Evolutionary conservation across 2,329 filamentous ascomycete genomes (phyloP), one percentile per base, ranked within the genome.

Genomic region (Coniochaeta sp.): DNA sequence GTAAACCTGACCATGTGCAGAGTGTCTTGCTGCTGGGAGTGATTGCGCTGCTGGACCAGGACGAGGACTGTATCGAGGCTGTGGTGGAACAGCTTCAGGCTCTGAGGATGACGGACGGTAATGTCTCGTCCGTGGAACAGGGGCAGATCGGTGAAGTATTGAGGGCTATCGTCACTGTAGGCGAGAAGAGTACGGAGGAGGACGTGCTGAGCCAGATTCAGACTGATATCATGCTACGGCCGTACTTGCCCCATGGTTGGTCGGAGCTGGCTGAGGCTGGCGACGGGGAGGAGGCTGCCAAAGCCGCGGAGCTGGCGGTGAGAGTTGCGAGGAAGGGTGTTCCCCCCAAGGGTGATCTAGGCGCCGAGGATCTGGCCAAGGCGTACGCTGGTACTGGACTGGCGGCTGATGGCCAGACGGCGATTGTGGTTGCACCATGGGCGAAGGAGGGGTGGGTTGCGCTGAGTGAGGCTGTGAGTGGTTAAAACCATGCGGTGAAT

Each of bases 361-460:
- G 82, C 19, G 86, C 91, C 1, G 78, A 80, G 26, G 89, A 91
- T 62, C 73, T 98, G 59, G 85, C 90, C 1, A 77, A 79, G 64
- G 89, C 91, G 6, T 92, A 90, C 77, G 84, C 89, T 1, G 88
- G 89, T 0, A 92, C 89, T 0, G 87, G 89, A 1, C 84, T 78
- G 61, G 80, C 85, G 3, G 83, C 82, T 3, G 89, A 96, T 79
- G 88, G 90, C 24, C 89, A 96, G 73, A 84, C 83, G 64, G 88
- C 89, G 7, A 82, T 92, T 54, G 82, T 95, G 73, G 73, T 96
- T 66, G 90, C 93, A 40, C 95, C 95, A 6, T 98, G 93, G 93
- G 79, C 76, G 61, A 72, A 65, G 50, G 76, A 76, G 24, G 87
- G 87, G 0, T 95, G 91, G 91, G 76, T 77, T 60, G 81, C 79